Evolutionary conservation across 768 basidiomycete species (phyloP), one percentile per base, ranked within the genome.

Genomic region (Hericium alpestre): DNA sequence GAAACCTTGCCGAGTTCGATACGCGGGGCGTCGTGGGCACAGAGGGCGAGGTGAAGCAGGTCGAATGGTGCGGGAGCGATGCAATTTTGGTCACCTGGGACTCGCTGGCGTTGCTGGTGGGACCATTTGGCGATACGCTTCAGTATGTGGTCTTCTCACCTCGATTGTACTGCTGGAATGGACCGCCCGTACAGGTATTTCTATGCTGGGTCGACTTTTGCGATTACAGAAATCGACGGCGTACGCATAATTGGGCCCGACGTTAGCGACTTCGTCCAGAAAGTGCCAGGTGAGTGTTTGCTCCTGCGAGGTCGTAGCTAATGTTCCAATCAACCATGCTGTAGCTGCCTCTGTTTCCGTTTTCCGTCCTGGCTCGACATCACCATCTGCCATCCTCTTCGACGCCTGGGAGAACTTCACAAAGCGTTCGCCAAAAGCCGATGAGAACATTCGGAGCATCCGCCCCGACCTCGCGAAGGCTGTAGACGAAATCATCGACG

Each of bases 31-130:
- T 80, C 32, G 65, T 73, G 58, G 80, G 75, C 6, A 80, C 77
- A 0, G 76, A 82, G 18, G 86, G 84, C 1, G 69, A 74, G 3
- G 77, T 90, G 2, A 74, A 76, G 38, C 86, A 87, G 61, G 84
- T 93, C 0, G 88, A 87, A 65, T 99, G 96, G 96, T 97, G 93
- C 68, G 94, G 94, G 1, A 92, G 93, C 66, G 94, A 99, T 70
- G 92, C 93, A 0, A 87, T 98, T 48, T 75, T 93, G 3, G 77
- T 96, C 16, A 86, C 85, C 18, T 97, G 93, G 91, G 80, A 83
- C 46, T 73, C 78, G 18, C 71, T 86, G 32, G 87, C 84, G 0
- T 73, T 93, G 3, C 75, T 99, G 32, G 90, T 96, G n/a, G 93
- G 95, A 5, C 96, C 96, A 13, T 88, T 83, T 56, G 93, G 93